These are phyloP conservation scores for Aleurites moluccanus DNA, from an alignment of 441 rosid genomes.

Conservation along the genomic window DNA sequence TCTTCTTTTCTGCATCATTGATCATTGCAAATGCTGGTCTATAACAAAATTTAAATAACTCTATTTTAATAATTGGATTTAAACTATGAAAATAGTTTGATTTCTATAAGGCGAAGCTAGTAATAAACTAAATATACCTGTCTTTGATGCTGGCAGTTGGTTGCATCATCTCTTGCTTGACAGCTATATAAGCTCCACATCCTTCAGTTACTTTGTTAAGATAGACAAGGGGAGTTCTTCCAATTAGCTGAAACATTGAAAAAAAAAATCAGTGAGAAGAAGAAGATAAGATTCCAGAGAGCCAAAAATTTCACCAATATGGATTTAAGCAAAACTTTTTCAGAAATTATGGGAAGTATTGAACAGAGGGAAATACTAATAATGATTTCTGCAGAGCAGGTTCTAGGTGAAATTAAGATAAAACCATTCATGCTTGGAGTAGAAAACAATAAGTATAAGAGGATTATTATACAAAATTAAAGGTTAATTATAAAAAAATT, in stretches of 20 bases:
- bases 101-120: not conserved
- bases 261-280: not conserved
- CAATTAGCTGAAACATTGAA: conserved; percentile 58
- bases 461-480: not conserved
- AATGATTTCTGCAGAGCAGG: not conserved
- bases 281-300: not conserved
- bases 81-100: not conserved
- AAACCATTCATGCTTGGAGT: not conserved
- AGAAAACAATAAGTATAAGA: not conserved
- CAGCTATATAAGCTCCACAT: conserved; percentile 82
- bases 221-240: conserved; percentile 74
- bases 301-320: not conserved
- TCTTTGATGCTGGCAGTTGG: conserved; percentile 92
- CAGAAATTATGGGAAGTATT: not conserved
- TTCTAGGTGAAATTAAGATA: not conserved
- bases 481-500: no score
- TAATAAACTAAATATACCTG: conserved; percentile 41
- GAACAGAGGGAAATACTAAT: not conserved
- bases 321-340: not conserved
- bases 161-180: conserved; percentile 88
- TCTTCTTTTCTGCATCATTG: conserved; percentile 71
- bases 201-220: conserved; percentile 89
- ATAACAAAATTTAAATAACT: conserved; percentile 10
- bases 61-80: conserved; percentile 1
- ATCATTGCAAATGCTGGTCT: conserved; percentile 90